Evolutionary conservation across 371 early-diverging fungal genomes (phyloP).

Genomic region (Mucor irregularis): DNA sequence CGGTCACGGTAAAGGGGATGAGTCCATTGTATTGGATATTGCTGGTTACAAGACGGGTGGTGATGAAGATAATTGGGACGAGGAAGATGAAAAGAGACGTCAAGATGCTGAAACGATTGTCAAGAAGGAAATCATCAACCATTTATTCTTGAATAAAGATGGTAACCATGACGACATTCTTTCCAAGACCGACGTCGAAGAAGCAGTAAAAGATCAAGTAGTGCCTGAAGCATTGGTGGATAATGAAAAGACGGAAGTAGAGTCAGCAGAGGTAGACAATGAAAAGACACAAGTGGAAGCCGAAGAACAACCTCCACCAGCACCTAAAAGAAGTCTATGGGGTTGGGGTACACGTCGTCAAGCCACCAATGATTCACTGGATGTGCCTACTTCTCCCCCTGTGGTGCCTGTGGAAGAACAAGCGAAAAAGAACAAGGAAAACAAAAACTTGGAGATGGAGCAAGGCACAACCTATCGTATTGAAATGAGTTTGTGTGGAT

Average conservation of each 20-base stretch:
- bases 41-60: constrained; percentile 59
- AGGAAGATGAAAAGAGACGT: constrained; percentile 2
- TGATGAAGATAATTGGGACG: constrained; percentile 4
- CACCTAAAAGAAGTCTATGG: constrained; percentile 16
- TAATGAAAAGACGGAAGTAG: no score
- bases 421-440: not conserved
- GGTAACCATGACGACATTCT: not conserved
- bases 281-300: not conserved
- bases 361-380: constrained; percentile 7
- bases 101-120: not conserved
- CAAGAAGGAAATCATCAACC: not conserved
- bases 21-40: constrained; percentile 58
- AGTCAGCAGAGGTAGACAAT: no score
- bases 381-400: not conserved
- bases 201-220: not conserved
- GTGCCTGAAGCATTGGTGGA: not conserved
- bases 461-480: constrained; percentile 37
- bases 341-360: constrained; percentile 35
- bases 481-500: constrained; percentile 58
- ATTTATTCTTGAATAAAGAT: not conserved
- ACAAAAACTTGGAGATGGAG: constrained; percentile 6
- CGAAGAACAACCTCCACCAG: not conserved
- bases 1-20: constrained; percentile 29
- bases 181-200: not conserved
- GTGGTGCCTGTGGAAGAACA: constrained; percentile 7